phyloP scores from a whole-genome alignment of 1,284 basidiomycete species.

The Pterulicium gracile region DNA sequence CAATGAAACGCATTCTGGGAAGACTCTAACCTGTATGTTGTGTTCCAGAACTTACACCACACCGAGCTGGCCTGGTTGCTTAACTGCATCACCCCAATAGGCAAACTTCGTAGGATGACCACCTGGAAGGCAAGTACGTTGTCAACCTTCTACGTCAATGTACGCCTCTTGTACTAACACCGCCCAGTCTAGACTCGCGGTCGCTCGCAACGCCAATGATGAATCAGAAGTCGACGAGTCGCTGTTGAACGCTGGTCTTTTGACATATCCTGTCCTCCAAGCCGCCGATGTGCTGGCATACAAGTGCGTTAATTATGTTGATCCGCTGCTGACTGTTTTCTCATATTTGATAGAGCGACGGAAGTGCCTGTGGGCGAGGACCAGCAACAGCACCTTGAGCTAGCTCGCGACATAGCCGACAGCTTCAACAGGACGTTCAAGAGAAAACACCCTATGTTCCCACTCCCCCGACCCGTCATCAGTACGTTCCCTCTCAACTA shows the following conservation, averaged over 20 bases:
- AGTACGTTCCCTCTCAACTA: slow-evolving; percentile 43
- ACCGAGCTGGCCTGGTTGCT: slow-evolving; percentile 89
- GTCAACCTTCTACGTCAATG: background rate
- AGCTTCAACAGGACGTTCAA: slow-evolving; percentile 68
- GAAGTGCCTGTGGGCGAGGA: slow-evolving; percentile 96
- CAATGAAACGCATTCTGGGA: background rate
- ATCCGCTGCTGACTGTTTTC: too few relatives aligned
- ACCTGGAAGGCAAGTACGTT: slow-evolving; percentile 77
- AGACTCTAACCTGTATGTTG: background rate
- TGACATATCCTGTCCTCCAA: slow-evolving; percentile 91
- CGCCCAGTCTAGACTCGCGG: slow-evolving; percentile 62
- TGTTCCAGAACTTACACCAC: slow-evolving; percentile 69
- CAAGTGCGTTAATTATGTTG: too few relatives aligned
- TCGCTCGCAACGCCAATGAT: slow-evolving; percentile 61
- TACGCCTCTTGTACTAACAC: slow-evolving; percentile 2
- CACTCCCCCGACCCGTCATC: slow-evolving; percentile 61
- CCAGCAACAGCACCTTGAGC: slow-evolving; percentile 88
- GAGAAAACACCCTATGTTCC: slow-evolving; percentile 45
- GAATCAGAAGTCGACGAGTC: slow-evolving; percentile 76
- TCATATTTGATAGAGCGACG: slow-evolving; percentile 48
- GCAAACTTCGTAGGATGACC: slow-evolving; percentile 82
- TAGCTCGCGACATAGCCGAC: slow-evolving; percentile 77
- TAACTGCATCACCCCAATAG: slow-evolving; percentile 77
- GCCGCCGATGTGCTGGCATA: slow-evolving; percentile 90
- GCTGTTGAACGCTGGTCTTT: slow-evolving; percentile 73